Percentiles rank a stretch among this genome's conserved stretches.
Evolutionary conservation across 2,329 filamentous ascomycete species (phyloP).

Genomic region (Xylariomycetidae sp.): DNA sequence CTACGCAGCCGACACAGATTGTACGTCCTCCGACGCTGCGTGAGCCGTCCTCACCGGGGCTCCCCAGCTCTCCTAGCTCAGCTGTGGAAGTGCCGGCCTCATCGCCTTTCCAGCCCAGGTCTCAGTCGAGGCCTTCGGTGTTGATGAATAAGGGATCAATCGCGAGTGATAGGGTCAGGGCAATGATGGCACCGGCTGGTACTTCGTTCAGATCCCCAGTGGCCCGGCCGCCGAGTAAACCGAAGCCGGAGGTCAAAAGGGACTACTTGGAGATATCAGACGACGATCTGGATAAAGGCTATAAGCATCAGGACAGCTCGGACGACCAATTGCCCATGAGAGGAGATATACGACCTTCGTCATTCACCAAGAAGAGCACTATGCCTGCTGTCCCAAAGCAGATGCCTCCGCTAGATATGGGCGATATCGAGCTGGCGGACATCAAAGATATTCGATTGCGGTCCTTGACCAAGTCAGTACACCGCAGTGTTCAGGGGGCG

Average conservation of each 20-base stretch:
- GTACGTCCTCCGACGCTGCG: conserved; percentile 30
- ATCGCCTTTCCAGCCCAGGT: conserved; percentile 60
- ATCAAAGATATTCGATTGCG: conserved; percentile 26
- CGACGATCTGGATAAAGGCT: conserved; percentile 26
- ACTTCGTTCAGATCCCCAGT: conserved; percentile 57
- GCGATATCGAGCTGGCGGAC: conserved; percentile 20
- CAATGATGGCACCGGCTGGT: conserved; percentile 67
- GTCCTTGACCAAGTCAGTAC: conserved; percentile 23
- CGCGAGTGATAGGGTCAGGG: conserved; percentile 40
- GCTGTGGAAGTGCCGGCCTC: conserved; percentile 81
- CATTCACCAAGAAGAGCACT: conserved; percentile 21
- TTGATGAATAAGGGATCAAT: conserved; percentile 9
- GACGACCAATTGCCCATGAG: conserved; percentile 24
- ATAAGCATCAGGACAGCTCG: conserved; percentile 27
- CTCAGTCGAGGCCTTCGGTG: conserved; percentile 13
- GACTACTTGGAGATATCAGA: conserved; percentile 26
- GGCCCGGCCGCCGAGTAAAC: conserved; percentile 25
- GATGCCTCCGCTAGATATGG: conserved; percentile 10
- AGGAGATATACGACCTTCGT: conserved; percentile 27
- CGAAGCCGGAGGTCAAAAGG: conserved; percentile 26
- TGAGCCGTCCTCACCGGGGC: conserved; percentile 27
- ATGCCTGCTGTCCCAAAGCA: conserved; percentile 7
- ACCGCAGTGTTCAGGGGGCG: conserved; percentile 21
- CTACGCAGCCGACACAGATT: conserved; percentile 35
- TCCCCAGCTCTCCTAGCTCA: conserved; percentile 36